Percentiles rank a stretch among this genome's conserved stretches.
Conservation (phyloP, 2,329 filamentous ascomycete genomes). For the Dryadomyces quercus-mongolicae region DNA sequence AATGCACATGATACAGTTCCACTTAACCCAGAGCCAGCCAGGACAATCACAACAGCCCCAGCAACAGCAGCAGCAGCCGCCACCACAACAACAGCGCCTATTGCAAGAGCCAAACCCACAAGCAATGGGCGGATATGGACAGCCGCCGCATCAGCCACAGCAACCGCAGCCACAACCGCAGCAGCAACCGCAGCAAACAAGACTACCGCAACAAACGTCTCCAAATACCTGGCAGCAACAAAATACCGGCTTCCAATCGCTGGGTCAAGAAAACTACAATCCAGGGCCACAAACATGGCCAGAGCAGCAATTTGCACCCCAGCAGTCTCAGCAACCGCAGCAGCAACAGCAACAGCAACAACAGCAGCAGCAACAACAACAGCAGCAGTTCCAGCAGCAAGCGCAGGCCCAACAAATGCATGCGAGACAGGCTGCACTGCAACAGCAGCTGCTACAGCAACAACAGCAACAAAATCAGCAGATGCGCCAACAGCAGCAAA, state of each 20-base stretch:
- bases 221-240: not conserved
- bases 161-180: not conserved
- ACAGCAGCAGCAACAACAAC: not conserved
- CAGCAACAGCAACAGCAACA: constrained; percentile 1
- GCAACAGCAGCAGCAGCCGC: not conserved
- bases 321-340: not conserved
- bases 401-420: not conserved
- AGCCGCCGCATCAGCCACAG: constrained; percentile 1
- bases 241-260: not conserved
- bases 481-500: not conserved
- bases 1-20: not conserved
- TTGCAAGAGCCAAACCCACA: not conserved
- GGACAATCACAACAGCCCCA: not conserved
- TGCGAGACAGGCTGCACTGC: not conserved
- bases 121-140: not conserved
- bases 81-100: not conserved
- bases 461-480: constrained; percentile 4
- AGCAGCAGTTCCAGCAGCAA: not conserved
- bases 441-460: not conserved
- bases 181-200: constrained; percentile 6
- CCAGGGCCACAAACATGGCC: not conserved
- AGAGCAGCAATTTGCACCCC: not conserved
- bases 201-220: not conserved
- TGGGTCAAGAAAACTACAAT: not conserved
- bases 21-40: not conserved